phyloP scores from a whole-genome alignment of 345 rosid genomes.

The Litchi chinensis region DNA sequence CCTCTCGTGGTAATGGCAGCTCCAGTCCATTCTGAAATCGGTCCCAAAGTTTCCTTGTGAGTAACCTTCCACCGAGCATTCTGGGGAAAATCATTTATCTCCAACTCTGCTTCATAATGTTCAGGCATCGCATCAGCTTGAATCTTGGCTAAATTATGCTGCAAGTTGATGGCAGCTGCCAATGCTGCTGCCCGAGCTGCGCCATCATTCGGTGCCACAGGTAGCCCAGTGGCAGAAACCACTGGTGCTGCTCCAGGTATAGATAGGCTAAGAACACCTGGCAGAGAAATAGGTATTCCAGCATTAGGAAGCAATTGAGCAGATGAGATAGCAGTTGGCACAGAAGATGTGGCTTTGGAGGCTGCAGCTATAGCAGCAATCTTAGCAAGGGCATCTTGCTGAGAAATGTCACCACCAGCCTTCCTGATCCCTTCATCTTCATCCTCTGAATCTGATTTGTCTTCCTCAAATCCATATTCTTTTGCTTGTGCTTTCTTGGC shows the following conservation, averaged over 20 bases:
- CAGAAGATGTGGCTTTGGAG: conserved; percentile 46
- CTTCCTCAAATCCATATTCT: conserved; percentile 97
- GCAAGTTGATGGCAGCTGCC: conserved; percentile 87
- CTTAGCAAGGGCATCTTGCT: conserved; percentile 77
- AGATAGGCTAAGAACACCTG: conserved; percentile 40
- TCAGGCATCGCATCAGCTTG: conserved; percentile 98
- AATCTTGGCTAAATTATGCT: conserved; percentile 88
- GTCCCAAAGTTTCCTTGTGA: conserved; percentile 97
- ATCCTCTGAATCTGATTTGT: conserved; percentile 94
- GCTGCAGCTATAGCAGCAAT: conserved; percentile 74
- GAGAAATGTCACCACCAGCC: conserved; percentile 80
- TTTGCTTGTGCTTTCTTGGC: conserved; percentile 96
- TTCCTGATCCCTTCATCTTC: conserved; percentile 90
- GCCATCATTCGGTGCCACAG: conserved; percentile 56
- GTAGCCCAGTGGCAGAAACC: conserved; percentile 41
- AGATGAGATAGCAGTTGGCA: conserved; percentile 36
- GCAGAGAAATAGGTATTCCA: conserved; percentile 44
- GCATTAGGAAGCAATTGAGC: conserved; percentile 48
- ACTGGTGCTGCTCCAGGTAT: conserved; percentile 42
- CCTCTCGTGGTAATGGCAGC: conserved; percentile 97
- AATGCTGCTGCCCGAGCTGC: conserved; percentile 89
- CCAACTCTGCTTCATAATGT: conserved; percentile 96
- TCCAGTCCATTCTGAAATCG: conserved; percentile 94
- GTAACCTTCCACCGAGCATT: conserved; percentile 99
- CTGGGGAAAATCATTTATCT: conserved; percentile 93